Percentiles rank a stretch among this genome's conserved stretches.
Evolutionary conservation across 768 basidiomycete genomes (phyloP).

Genomic region (Cantharellus anzutake): DNA sequence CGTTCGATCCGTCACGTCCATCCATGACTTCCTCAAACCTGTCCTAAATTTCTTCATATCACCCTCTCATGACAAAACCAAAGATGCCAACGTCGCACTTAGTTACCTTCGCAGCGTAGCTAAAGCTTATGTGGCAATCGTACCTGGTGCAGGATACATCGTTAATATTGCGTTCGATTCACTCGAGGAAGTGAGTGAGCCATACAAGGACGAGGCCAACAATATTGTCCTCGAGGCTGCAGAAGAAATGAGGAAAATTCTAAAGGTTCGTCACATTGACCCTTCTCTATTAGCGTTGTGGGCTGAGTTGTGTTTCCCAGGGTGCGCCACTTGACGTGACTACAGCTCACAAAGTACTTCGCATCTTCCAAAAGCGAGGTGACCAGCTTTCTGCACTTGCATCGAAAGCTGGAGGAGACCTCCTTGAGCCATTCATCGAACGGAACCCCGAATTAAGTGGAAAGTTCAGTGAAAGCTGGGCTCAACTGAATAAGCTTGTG

Average conservation of each 20-base stretch:
- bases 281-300: not conserved
- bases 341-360: constrained; percentile 16
- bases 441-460: constrained; percentile 17
- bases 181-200: constrained; percentile 21
- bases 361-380: constrained; percentile 13
- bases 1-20: constrained; percentile 19
- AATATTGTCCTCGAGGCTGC: constrained; percentile 20
- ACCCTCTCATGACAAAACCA: constrained; percentile 12
- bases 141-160: constrained; percentile 22
- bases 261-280: constrained; percentile 3
- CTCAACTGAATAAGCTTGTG: constrained; percentile 14
- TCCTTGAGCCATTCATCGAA: constrained; percentile 13
- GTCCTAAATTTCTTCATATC: constrained; percentile 13
- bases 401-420: constrained; percentile 16
- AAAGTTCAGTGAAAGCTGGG: constrained; percentile 16
- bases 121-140: constrained; percentile 22
- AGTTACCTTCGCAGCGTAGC: constrained; percentile 22
- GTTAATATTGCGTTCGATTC: constrained; percentile 27
- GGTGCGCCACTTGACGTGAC: constrained; percentile 13
- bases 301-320: not conserved
- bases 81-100: constrained; percentile 18
- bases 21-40: constrained; percentile 13
- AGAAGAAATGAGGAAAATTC: constrained; percentile 17
- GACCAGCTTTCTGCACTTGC: constrained; percentile 16
- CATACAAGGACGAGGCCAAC: constrained; percentile 24